phyloP scores from a whole-genome alignment of 805 yeast species.

The Candida peoriensis region DNA sequence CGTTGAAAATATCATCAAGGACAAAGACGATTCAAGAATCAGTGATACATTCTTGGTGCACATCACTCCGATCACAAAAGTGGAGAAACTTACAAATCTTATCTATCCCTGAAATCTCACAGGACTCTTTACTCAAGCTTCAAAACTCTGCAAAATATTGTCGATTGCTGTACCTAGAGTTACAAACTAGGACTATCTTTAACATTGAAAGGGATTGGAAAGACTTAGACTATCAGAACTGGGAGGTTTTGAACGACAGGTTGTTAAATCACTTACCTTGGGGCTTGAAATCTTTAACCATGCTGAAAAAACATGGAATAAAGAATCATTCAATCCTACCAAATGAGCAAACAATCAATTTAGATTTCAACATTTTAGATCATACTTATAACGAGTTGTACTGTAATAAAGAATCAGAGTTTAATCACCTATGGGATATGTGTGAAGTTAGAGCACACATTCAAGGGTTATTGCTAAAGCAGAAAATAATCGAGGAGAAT shows the following conservation, averaged over 20 bases:
- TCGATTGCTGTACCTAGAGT: constrained; percentile 17
- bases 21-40: constrained; percentile 13
- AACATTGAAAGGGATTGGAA: constrained; percentile 16
- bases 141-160: constrained; percentile 11
- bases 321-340: constrained; percentile 5
- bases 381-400: constrained; percentile 5
- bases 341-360: constrained; percentile 1
- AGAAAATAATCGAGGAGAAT: neutral
- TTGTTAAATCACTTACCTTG: constrained; percentile 12
- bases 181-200: constrained; percentile 7
- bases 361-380: constrained; percentile 19
- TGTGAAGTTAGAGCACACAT: constrained; percentile 11
- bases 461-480: constrained; percentile 15
- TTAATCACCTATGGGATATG: constrained; percentile 16
- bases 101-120: constrained; percentile 14
- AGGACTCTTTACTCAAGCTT: constrained; percentile 14
- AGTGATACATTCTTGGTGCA: constrained; percentile 18
- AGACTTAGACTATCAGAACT: constrained; percentile 12
- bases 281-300: constrained; percentile 15
- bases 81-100: constrained; percentile 21
- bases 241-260: constrained; percentile 11
- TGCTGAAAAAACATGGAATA: constrained; percentile 9
- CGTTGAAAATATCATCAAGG: constrained; percentile 14
- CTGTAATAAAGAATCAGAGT: constrained; percentile 5
- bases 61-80: constrained; percentile 17